Evolutionary conservation across 1,139 yeast genomes (phyloP).

Genomic region (Ashbya aceris): DNA sequence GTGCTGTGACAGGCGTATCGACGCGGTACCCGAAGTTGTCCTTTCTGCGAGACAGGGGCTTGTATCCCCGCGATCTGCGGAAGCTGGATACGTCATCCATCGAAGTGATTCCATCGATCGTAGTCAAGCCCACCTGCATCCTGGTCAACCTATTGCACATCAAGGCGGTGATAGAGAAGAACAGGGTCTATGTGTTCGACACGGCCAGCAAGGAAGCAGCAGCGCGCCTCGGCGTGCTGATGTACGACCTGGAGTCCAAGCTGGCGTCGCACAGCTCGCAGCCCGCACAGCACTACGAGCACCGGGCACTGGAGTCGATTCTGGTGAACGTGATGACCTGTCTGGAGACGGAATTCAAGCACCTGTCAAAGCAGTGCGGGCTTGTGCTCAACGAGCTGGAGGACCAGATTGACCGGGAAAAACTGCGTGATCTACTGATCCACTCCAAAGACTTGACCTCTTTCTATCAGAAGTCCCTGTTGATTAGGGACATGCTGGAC

Average conservation of each 20-base stretch:
- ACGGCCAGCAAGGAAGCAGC: slow-evolving; percentile 48
- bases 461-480: slow-evolving; percentile 55
- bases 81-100: slow-evolving; percentile 82
- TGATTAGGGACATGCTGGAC: slow-evolving; percentile 63
- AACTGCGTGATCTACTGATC: slow-evolving; percentile 55
- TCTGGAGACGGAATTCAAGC: slow-evolving; percentile 74
- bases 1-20: slow-evolving; percentile 65
- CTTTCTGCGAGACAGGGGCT: slow-evolving; percentile 56
- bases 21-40: slow-evolving; percentile 71
- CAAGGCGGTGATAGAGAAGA: slow-evolving; percentile 75
- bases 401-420: slow-evolving; percentile 58
- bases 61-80: slow-evolving; percentile 67
- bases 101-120: slow-evolving; percentile 82
- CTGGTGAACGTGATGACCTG: slow-evolving; percentile 78
- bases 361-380: slow-evolving; percentile 62
- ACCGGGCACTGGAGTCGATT: slow-evolving; percentile 81
- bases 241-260: slow-evolving; percentile 80
- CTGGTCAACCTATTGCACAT: slow-evolving; percentile 76
- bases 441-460: slow-evolving; percentile 58
- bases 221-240: slow-evolving; percentile 64
- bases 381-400: slow-evolving; percentile 55
- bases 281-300: slow-evolving; percentile 51
- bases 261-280: slow-evolving; percentile 34
- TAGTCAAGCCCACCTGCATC: slow-evolving; percentile 65
- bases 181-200: slow-evolving; percentile 77